Evolutionary conservation across 352 stramenopile species (phyloP), one percentile per base, ranked within the genome.

Genomic region (Phytophthora boehmeriae): DNA sequence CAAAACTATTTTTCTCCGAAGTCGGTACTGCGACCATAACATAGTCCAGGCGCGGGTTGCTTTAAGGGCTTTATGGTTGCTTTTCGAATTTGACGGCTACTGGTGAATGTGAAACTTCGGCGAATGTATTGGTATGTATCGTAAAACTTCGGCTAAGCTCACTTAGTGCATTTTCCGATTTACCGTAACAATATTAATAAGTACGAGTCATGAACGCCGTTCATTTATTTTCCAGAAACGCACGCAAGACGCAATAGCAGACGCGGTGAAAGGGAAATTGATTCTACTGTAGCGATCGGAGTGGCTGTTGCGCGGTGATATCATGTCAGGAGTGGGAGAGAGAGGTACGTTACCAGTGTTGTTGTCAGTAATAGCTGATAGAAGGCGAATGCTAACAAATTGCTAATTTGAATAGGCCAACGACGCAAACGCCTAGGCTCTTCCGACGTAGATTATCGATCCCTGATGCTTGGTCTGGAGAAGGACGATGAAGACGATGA

Each of bases 1-100:
- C n/a, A n/a, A n/a, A n/a, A n/a, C n/a, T n/a, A n/a, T n/a, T n/a
- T n/a, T n/a, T n/a, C n/a, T n/a, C n/a, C n/a, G n/a, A n/a, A n/a
- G n/a, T n/a, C 38, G 38, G 27, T 68, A 59, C 39, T 42, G 57
- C 41, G 59, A 59, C 48, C 57, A 44, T 44, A 44, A 44, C 38
- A 44, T 44, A 44, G 38, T 23, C 38, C 38, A 5, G 38, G 20
- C 14, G 14, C 14, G n/a, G 38, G 35, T 44, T 22, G 38, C 14
- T 44, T 44, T 44, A 44, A 44, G 38, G 38, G 38, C 35, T 4
- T 44, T 44, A 44, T 44, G 38, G 38, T 44, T 44, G 38, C 38
- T 44, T 20, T 44, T 16, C 4, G 2, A 39, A 39, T 39, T 44
- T 44, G 20, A 22, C 38, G 14, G 38, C 4, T 39, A 16, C 10